Evolutionary conservation across 148 eudicot species (phyloP), one percentile per base, ranked within the genome.

Genomic region (Vaccinium myrtillus): DNA sequence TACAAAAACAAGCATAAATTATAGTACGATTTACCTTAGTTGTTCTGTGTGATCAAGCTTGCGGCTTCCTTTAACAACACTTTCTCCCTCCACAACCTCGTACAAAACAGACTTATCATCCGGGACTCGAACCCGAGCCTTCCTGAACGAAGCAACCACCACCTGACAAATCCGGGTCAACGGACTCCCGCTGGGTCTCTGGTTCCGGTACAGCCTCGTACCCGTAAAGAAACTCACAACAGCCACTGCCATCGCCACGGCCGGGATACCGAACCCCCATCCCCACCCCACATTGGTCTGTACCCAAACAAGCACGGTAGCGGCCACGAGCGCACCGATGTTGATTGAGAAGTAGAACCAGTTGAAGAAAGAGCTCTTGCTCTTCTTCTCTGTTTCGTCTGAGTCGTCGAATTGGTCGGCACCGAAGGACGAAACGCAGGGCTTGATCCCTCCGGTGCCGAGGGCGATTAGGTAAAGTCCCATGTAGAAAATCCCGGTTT

Each of bases 311-410:
- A 85, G 80, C 67, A 85, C 87, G 2, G 84, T 71, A 0, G 87
- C 58, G n/a, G 87, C 83, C 14, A 85, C 71, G 5, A 85, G 80
- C 7, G 87, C 87, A 1, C 87, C 87, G 0, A 81, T 49, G 51
- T 85, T 85, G 49, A 85, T 85, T 3, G 86, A 85, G 30, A 85
- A 85, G 73, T 85, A 85, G 79, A 79, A 85, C 86, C 86, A 85
- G 49, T 79, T 85, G 73, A 85, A 85, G 78, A 85, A 85, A 0
- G 86, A 85, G 27, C 83, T 80, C 59, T 85, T 85, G 50, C 63
- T 73, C 15, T 85, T 74, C 73, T 59, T 80, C 55, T 85, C 87
- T 0, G 6, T 1, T 25, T 85, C 80, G 39, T 85, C 87, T 3
- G 83, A 71, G 0, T 81, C 87, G n/a, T 85, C 87, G 50, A 85